phyloP scores from a whole-genome alignment of 768 basidiomycete genomes.

The Asterophora parasitica region DNA sequence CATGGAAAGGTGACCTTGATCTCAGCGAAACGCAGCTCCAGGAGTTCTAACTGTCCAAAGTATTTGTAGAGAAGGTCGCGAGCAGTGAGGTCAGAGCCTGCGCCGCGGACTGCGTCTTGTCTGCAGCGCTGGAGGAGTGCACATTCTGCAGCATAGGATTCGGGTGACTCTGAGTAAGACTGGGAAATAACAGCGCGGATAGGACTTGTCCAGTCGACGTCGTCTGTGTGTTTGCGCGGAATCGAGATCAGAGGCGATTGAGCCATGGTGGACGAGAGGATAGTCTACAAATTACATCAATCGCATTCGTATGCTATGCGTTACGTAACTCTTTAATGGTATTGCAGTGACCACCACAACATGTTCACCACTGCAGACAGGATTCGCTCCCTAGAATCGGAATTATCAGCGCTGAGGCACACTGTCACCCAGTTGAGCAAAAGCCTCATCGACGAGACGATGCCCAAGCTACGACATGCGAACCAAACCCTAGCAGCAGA shows the following conservation, averaged over 20 bases:
- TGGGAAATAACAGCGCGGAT: slow-evolving; percentile 83
- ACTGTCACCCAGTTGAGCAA: neutral
- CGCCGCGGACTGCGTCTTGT: slow-evolving; percentile 94
- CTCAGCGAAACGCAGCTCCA: slow-evolving; percentile 95
- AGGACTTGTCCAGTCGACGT: slow-evolving; percentile 93
- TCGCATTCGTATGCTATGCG: no score
- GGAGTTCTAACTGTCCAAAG: slow-evolving; percentile 96
- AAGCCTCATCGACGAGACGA: no score
- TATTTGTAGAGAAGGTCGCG: slow-evolving; percentile 97
- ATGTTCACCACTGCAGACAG: no score
- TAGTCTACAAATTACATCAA: no score
- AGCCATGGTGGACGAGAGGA: slow-evolving; percentile 40
- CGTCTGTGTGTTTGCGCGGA: slow-evolving; percentile 91
- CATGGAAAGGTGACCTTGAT: slow-evolving; percentile 95
- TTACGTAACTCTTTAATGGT: no score
- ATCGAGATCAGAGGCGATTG: slow-evolving; percentile 88
- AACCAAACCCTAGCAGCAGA: neutral
- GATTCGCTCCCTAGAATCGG: neutral
- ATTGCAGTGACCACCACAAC: no score
- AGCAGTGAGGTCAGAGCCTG: slow-evolving; percentile 93
- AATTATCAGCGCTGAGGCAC: neutral
- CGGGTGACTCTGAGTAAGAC: slow-evolving; percentile 91
- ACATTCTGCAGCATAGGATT: slow-evolving; percentile 82
- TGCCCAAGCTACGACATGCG: neutral
- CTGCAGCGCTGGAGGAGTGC: slow-evolving; percentile 83